phyloP scores from a whole-genome alignment of 345 rosid genomes.

The Clarkia xantiana region DNA sequence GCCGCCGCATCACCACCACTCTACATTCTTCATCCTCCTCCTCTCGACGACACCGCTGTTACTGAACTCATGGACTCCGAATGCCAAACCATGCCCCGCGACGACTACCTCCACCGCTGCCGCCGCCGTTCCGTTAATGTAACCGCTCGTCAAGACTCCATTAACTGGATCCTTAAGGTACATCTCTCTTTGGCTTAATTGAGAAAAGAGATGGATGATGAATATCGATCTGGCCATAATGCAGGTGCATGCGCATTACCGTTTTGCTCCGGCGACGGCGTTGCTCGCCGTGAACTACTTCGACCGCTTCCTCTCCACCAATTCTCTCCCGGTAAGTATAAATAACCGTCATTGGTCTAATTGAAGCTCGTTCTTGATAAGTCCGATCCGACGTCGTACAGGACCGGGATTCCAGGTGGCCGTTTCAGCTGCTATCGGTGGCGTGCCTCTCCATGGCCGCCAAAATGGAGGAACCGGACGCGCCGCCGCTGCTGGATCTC shows the following conservation, averaged over 20 bases:
- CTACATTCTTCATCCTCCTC: constrained; percentile 3
- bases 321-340: constrained; percentile 28
- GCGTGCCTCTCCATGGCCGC: constrained; percentile 60
- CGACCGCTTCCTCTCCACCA: constrained; percentile 47
- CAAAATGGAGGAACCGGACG: constrained; percentile 42
- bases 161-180: constrained; percentile 57
- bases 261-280: constrained; percentile 37
- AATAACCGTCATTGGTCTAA: constrained; percentile 2
- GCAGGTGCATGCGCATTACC: constrained; percentile 43
- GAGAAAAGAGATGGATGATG: background rate
- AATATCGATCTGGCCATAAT: constrained; percentile 5
- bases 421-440: constrained; percentile 56
- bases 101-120: constrained; percentile 32
- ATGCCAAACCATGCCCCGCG: constrained; percentile 17
- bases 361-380: background rate
- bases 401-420: constrained; percentile 30
- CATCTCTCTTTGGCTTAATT: background rate
- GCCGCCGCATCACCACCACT: constrained; percentile 1
- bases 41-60: constrained; percentile 14
- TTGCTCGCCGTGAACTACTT: constrained; percentile 44
- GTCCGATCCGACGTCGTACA: background rate
- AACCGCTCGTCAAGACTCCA: constrained; percentile 56
- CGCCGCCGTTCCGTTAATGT: constrained; percentile 28
- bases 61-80: constrained; percentile 25
- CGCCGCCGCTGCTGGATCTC: constrained; percentile 39